Conservation (phyloP, 176 grass and related monocot species). For the Ensete glaucum region DNA sequence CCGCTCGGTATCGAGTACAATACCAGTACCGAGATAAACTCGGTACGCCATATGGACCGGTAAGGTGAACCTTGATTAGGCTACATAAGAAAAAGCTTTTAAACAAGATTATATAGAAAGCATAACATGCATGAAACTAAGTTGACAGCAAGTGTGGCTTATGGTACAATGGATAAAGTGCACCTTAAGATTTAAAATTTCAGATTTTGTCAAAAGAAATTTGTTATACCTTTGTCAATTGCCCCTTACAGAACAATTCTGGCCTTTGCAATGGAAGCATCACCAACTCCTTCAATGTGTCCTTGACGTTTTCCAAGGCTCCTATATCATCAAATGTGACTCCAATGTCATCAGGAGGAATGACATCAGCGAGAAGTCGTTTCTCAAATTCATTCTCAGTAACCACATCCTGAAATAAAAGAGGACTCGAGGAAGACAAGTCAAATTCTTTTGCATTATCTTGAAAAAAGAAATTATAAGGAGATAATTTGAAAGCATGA, state of each 20-base stretch:
- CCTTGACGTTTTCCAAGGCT: constrained; percentile 93
- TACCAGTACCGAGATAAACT: too few species aligned
- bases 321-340: constrained; percentile 93
- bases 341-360: constrained; percentile 90
- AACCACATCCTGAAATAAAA: constrained; percentile 54
- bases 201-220: not conserved
- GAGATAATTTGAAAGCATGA: not conserved
- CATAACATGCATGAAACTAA: not conserved
- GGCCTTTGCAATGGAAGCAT: constrained; percentile 98
- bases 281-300: constrained; percentile 94
- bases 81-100: not conserved
- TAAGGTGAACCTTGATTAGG: not conserved
- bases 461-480: not conserved
- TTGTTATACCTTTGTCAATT: constrained; percentile 75
- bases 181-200: not conserved
- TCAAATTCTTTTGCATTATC: not conserved
- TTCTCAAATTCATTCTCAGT: constrained; percentile 98
- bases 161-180: not conserved
- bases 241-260: constrained; percentile 87
- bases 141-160: not conserved
- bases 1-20: too few species aligned
- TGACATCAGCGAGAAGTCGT: constrained; percentile 80
- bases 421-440: constrained; percentile 8
- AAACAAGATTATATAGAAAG: not conserved
- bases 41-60: too few species aligned